Evolutionary conservation across 2,329 filamentous ascomycete species (phyloP).

Genomic region (Ophiostoma populinum): DNA sequence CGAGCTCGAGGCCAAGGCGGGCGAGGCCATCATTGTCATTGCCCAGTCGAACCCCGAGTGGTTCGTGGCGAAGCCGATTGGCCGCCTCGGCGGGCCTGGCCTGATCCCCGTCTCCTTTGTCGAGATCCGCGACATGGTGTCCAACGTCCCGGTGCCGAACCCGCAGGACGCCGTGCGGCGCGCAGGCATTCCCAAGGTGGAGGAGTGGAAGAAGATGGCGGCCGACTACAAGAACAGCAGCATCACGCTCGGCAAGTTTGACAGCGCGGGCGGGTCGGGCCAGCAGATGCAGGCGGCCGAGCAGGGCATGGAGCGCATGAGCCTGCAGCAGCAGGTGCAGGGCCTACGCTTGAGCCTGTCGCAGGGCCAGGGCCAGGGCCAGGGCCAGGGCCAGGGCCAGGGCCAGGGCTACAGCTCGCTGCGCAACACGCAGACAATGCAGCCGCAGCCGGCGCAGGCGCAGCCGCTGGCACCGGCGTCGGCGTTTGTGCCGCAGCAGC

Average conservation of each 20-base stretch:
- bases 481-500: slow-evolving; percentile 11
- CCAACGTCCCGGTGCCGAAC: slow-evolving; percentile 65
- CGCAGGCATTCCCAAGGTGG: slow-evolving; percentile 83
- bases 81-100: slow-evolving; percentile 82
- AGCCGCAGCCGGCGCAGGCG: slow-evolving; percentile 16
- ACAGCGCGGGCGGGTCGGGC: slow-evolving; percentile 28
- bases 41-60: slow-evolving; percentile 97
- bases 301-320: slow-evolving; percentile 63
- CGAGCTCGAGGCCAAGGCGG: slow-evolving; percentile 85
- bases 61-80: slow-evolving; percentile 99
- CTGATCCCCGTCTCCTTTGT: slow-evolving; percentile 94
- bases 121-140: slow-evolving; percentile 86
- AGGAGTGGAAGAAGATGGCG: slow-evolving; percentile 99
- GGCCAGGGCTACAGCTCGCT: slow-evolving; percentile 18
- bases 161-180: slow-evolving; percentile 70
- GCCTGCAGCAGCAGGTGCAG: slow-evolving; percentile 36
- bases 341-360: slow-evolving; percentile 27
- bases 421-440: slow-evolving; percentile 14
- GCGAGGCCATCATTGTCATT: slow-evolving; percentile 95
- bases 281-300: slow-evolving; percentile 35
- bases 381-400: no score
- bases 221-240: slow-evolving; percentile 99
- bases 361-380: slow-evolving; percentile 17
- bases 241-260: slow-evolving; percentile 86
- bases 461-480: slow-evolving; percentile 9